Conservation (phyloP, 225 moss, liverwort and hornwort species). For the Polytrichum commune region DNA sequence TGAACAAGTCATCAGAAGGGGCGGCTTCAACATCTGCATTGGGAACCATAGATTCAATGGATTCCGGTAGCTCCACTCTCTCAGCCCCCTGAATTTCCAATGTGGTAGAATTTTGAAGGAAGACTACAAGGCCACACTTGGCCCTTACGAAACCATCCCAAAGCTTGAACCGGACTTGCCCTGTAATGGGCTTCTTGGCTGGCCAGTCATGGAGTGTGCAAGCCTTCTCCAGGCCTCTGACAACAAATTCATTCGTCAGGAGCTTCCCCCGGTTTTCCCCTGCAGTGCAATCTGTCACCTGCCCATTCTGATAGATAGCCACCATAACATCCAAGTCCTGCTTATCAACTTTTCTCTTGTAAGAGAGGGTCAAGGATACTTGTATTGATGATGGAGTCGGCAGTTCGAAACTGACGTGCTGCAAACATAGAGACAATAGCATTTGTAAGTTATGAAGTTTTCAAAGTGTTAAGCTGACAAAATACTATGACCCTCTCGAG, state of each 20-base stretch:
- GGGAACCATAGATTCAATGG: constrained; percentile 50
- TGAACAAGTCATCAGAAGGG: constrained; percentile 51
- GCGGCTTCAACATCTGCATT: constrained; percentile 49
- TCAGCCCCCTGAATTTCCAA: constrained; percentile 75
- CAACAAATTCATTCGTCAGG: constrained; percentile 85
- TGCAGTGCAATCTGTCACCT: constrained; percentile 74
- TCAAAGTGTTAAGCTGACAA: too few relatives aligned
- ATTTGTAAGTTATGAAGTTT: too few relatives aligned
- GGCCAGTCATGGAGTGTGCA: constrained; percentile 71
- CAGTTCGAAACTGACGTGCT: constrained; percentile 58
- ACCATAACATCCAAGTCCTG: constrained; percentile 81
- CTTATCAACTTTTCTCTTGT: constrained; percentile 65
- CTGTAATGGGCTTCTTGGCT: constrained; percentile 66
- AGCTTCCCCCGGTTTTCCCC: constrained; percentile 83
- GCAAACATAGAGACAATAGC: constrained; percentile 6
- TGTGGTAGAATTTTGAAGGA: constrained; percentile 74
- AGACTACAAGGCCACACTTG: constrained; percentile 75
- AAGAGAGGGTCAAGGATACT: constrained; percentile 51
- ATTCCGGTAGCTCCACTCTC: constrained; percentile 62
- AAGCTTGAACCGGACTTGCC: constrained; percentile 59
- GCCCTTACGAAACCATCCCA: constrained; percentile 69
- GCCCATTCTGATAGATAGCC: constrained; percentile 80
- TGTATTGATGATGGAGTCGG: constrained; percentile 55
- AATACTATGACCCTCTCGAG: too few relatives aligned
- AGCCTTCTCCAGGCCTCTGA: constrained; percentile 79